Conservation (phyloP, 108 stramenopile species). For the Pseudonitzschia multiseries region DNA sequence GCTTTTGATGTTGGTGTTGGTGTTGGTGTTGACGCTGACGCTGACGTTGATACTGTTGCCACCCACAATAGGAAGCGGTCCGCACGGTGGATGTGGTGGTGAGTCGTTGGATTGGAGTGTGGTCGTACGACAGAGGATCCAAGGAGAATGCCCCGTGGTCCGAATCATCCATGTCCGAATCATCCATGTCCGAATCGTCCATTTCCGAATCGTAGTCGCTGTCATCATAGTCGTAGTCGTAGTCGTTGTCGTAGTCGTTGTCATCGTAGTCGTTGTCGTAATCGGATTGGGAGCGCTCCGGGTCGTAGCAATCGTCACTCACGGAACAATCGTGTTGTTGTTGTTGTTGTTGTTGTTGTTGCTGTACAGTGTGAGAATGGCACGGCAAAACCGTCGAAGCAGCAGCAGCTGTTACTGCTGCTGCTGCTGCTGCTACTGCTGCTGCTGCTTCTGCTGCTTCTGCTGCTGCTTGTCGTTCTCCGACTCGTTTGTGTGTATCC, state of each 20-base stretch:
- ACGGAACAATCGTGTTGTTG: not conserved
- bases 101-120: no score
- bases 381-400: no score
- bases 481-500: not conserved
- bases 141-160: constrained; percentile 8
- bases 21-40: not conserved
- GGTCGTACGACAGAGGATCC: no score
- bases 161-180: constrained; percentile 32
- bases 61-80: not conserved
- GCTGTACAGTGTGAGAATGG: no score
- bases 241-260: constrained; percentile 1
- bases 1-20: not conserved
- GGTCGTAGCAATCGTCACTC: not conserved
- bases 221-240: constrained; percentile 12
- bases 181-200: constrained; percentile 30
- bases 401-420: no score
- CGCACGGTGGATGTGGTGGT: not conserved
- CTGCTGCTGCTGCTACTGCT: no score
- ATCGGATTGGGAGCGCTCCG: not conserved
- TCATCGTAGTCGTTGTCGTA: not conserved
- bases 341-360: not conserved
- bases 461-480: not conserved
- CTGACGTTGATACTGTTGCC: no score
- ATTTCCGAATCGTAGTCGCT: constrained; percentile 17
- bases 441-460: no score